Evolutionary conservation across 768 basidiomycete genomes (phyloP).

Genomic region (Trametes coccinea): DNA sequence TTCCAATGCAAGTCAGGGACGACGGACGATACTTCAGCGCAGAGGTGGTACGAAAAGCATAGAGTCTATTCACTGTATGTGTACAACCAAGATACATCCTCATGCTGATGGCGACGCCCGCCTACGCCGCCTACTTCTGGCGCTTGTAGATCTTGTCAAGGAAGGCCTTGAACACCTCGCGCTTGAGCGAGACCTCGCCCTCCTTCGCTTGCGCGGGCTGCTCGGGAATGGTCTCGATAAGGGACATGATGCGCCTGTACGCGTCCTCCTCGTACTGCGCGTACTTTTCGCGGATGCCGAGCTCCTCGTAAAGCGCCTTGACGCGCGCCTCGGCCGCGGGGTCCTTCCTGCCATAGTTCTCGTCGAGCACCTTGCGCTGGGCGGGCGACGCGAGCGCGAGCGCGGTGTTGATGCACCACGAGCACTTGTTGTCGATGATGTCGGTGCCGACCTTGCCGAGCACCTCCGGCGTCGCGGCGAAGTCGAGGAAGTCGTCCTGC

Average conservation of each 20-base stretch:
- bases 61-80: too few relatives aligned
- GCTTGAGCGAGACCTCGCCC: conserved; percentile 45
- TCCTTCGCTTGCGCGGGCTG: conserved; percentile 28
- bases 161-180: conserved; percentile 82
- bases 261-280: conserved; percentile 74
- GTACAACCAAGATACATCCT: too few relatives aligned
- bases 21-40: too few relatives aligned
- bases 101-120: too few relatives aligned
- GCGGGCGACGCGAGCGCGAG: conserved; percentile 54
- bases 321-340: conserved; percentile 56
- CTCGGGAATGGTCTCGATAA: conserved; percentile 79
- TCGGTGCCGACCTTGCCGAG: conserved; percentile 98
- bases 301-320: conserved; percentile 70
- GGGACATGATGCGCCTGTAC: conserved; percentile 61
- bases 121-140: conserved; percentile 39
- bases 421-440: conserved; percentile 98
- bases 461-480: conserved; percentile 82
- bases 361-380: conserved; percentile 63
- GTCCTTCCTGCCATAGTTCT: conserved; percentile 64
- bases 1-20: too few relatives aligned
- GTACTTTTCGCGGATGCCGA: conserved; percentile 69
- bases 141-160: conserved; percentile 81
- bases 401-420: conserved; percentile 93
- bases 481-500: conserved; percentile 97
- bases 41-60: too few relatives aligned